phyloP scores from a whole-genome alignment of 192 early-diverging fungal species.

The Coemansia sp. region DNA sequence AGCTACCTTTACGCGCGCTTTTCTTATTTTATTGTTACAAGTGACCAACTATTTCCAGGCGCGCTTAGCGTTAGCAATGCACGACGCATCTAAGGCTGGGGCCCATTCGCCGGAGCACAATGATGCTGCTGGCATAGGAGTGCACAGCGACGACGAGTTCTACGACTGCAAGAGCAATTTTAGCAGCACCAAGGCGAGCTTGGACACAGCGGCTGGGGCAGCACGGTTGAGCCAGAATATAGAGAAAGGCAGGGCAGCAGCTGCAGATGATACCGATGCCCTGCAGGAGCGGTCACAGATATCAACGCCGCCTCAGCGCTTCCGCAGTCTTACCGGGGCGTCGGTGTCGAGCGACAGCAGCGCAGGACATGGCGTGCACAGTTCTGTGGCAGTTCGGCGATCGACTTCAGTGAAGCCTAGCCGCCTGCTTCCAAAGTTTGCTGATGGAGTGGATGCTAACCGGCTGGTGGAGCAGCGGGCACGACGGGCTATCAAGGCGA shows the following conservation, averaged over 20 bases:
- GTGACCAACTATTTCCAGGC: too few relatives aligned
- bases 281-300: slow-evolving; percentile 10
- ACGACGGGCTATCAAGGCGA: slow-evolving; percentile 43
- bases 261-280: neutral
- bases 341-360: slow-evolving; percentile 7
- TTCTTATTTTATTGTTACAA: neutral
- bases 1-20: neutral
- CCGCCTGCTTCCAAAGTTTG: neutral
- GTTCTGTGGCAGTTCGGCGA: slow-evolving; percentile 26
- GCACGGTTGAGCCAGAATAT: neutral
- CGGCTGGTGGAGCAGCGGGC: slow-evolving; percentile 42
- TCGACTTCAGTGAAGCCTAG: slow-evolving; percentile 31
- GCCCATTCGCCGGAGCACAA: neutral
- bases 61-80: neutral
- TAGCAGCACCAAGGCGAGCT: slow-evolving; percentile 33
- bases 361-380: neutral
- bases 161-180: slow-evolving; percentile 36
- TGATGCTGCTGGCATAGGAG: neutral
- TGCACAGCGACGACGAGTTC: slow-evolving; percentile 42
- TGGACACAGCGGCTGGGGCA: slow-evolving; percentile 9
- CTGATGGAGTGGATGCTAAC: neutral
- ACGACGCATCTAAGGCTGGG: slow-evolving; percentile 3
- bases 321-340: slow-evolving; percentile 22
- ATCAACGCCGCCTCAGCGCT: slow-evolving; percentile 2
- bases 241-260: slow-evolving; percentile 9